Evolutionary conservation across 352 stramenopile genomes (phyloP), one percentile per base, ranked within the genome.

Genomic region (Globisporangium apiculatum): DNA sequence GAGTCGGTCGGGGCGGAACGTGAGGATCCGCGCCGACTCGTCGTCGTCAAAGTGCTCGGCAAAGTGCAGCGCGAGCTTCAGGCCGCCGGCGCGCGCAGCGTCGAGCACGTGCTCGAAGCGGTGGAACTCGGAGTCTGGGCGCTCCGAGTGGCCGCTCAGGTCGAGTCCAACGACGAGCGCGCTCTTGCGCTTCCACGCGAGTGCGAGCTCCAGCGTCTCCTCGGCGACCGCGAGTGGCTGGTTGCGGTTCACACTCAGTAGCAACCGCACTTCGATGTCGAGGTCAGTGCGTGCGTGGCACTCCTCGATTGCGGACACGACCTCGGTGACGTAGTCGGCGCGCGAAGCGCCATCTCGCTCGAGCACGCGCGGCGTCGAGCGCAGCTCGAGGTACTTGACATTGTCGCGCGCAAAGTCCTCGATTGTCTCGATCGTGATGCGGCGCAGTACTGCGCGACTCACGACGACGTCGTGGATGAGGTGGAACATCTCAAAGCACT

Each of bases 41-140:
- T 76, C 67, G 49, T 91, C 79, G 62, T 92, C 80, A 57, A 85
- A 87, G 47, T 97, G 76, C 69, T 98, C 92, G 2, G 89, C 94
- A 71, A 94, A 97, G 67, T 98, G 94, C 50, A 98, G 69, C 10
- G 91, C 87, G 24, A 97, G 65, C 60, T 90, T 90, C 15, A 98
- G 73, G 4, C 86, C 87, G 7, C 74, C 69, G 3, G 69, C 53
- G 57, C 88, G 72, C 40, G 89, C 91, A 40, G 65, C 68, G 40
- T 88, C 60, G 37, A 98, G 82, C 2, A 80, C 59, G 10, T 75
- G 57, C 65, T 91, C 73, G 63, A 97, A 98, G 51, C 83, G 72
- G 57, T 74, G 54, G 65, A 97, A 97, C 61, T 94, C 75, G 36
- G 84, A 91, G 50, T 91, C 74, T 7, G 79, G 78, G 12, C 65